These are phyloP conservation scores for Sugiyamaella smithiae DNA, from an alignment of 805 yeast genomes.

Conservation along the genomic window DNA sequence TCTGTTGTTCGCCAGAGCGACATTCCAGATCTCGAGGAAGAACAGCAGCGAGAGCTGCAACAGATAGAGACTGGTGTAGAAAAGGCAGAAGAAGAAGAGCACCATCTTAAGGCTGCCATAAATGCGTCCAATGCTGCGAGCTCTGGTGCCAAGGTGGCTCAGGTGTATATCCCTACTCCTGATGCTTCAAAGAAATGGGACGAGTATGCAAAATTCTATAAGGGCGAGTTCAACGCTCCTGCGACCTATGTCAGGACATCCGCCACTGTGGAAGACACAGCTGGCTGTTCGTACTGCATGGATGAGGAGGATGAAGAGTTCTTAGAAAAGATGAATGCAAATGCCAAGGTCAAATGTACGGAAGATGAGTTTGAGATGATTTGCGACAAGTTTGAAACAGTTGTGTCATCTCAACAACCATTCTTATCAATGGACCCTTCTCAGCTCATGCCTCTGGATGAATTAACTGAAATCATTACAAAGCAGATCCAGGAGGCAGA, in stretches of 20 bases:
- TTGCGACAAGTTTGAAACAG: constrained; percentile 68
- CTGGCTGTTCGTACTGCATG: constrained; percentile 81
- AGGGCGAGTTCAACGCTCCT: constrained; percentile 65
- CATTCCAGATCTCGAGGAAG: constrained; percentile 74
- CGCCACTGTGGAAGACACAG: constrained; percentile 94
- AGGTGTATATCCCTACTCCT: constrained; percentile 91
- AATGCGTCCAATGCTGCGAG: constrained; percentile 69
- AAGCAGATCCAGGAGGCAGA: constrained; percentile 44
- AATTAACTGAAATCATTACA: constrained; percentile 51
- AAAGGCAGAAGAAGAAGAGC: constrained; percentile 95
- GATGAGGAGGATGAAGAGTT: constrained; percentile 85
- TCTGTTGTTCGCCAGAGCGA: constrained; percentile 75
- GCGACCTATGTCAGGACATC: constrained; percentile 80
- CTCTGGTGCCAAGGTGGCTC: constrained; percentile 45
- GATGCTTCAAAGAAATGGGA: constrained; percentile 83
- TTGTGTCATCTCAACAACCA: constrained; percentile 80
- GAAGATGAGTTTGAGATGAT: constrained; percentile 86
- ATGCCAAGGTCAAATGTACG: constrained; percentile 41
- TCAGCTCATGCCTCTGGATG: constrained; percentile 67
- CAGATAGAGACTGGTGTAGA: constrained; percentile 97
- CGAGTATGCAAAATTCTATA: constrained; percentile 71
- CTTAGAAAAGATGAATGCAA: constrained; percentile 41
- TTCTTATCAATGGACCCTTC: constrained; percentile 81
- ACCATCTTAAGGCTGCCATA: constrained; percentile 88
- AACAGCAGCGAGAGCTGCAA: constrained; percentile 79